Base-by-base conservation (phyloP, 1,284 basidiomycete species). In the Abortiporus biennis region DNA sequence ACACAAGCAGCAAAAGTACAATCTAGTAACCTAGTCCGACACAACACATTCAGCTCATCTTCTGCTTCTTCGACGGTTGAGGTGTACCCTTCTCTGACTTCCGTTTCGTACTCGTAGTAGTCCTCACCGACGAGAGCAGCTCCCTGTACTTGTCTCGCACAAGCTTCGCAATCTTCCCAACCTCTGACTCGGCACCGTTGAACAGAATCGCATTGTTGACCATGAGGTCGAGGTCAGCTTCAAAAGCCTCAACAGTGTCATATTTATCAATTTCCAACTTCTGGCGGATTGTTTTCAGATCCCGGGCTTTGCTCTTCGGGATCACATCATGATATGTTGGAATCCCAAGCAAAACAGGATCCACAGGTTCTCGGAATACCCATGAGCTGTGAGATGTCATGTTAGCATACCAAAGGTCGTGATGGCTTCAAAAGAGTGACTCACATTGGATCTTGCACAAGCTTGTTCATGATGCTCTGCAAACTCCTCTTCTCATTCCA, bases 181-280 rank as follows among this genome's bases (percentile, higher is more conserved):
- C 85, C 44, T 86, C 85, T 3, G 85, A 88, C 34, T 85, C 80
- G 1, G 67, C 65, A 1, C 86, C 86, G 55, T 96, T 96, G 72
- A 93, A 96, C 36, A 71, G 76, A 59, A 87, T 77, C 27, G 91
- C 89, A 58, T 95, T 96, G 46, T 75, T 61, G 42, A 91, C 64
- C 91, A 96, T 94, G 27, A 94, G 71, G 40, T 83, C 77, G 45
- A 93, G 64, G 58, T 96, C 93, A 6, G 78, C 80, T 54, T 89
- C 85, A 52, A 94, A 83, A 0, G 75, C 78, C 29, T 86, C 85
- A 31, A 83, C 63, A 1, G 76, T 75, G 29, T 86, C 84, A 61
- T 93, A 94, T 62, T 83, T 85, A 67, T 92, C 90, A 22, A 64
- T 64, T 44, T 95, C 87, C 44, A 98, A 69, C 57, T 90, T 93